Conservation (phyloP, 129 eudicot genomes). For the Chrysanthemum lavandulifolium region DNA sequence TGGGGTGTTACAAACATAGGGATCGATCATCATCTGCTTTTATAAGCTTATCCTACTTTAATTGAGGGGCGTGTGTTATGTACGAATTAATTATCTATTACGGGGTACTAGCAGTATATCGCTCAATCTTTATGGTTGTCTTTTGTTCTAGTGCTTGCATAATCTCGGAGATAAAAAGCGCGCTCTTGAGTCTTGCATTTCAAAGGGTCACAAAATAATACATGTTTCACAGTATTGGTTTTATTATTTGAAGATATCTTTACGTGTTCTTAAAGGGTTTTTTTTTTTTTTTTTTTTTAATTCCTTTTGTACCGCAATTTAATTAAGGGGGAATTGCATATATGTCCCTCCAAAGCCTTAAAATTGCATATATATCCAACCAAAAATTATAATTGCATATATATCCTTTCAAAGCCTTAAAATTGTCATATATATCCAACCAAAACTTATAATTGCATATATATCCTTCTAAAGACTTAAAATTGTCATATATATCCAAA, state of each 20-base stretch:
- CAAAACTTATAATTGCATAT: no score
- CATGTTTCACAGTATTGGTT: not conserved
- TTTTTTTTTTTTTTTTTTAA: no score
- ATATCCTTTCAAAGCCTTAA: no score
- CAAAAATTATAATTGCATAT: no score
- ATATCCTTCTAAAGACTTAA: no score
- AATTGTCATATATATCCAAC: no score
- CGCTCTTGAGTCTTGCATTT: not conserved
- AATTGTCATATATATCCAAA: no score
- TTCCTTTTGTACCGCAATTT: not conserved
- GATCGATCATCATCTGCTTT: slow-evolving; percentile 5
- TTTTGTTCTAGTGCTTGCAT: not conserved
- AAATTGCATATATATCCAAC: no score
- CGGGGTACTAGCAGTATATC: not conserved
- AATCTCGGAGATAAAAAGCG: not conserved
- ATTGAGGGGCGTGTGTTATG: not conserved
- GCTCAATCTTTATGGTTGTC: not conserved
- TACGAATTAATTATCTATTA: not conserved
- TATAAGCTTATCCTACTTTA: slow-evolving; percentile 5
- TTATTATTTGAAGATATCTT: not conserved
- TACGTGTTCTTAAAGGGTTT: not conserved
- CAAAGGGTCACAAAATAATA: not conserved
- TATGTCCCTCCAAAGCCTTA: no score
- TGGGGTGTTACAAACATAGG: no score
- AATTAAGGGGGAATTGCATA: no score